Base-by-base conservation (phyloP, 768 basidiomycete genomes). In the Kwoniella dendrophila region DNA sequence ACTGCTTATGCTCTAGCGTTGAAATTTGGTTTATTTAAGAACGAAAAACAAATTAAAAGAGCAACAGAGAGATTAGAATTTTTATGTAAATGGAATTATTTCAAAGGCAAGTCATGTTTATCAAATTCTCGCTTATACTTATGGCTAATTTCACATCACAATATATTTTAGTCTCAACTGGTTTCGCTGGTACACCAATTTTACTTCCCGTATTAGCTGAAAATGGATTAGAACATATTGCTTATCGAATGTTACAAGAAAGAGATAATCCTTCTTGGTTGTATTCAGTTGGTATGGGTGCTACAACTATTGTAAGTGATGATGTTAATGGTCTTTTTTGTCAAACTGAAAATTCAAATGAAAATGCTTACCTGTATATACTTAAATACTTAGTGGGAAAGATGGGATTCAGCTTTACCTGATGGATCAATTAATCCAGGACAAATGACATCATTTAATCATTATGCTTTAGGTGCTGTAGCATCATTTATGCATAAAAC, bases 121-220 rank as follows among this genome's bases (percentile, higher is more conserved):
- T 22, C 24, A n/a, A 45, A 4, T 45, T 24, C 20, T 8, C 8
- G 36, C 36, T 38, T 8, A 38, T 18, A 38, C 36, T 38, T 8
- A 38, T 8, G 8, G 36, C 36, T 18, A 38, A 8, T 38, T 18
- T 18, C 8, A 38, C 18, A 38, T 38, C 36, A n/a, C 24, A n/a
- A 10, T 22, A 44, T 44, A 20, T 22, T 20, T 3, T 36, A 55
- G 54, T 78, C 16, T 38, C 66, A 4, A 78, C 76, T 10, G 76
- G 76, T 5, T 78, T 78, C 52, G 76, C 76, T 18, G 76, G 73
- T 6, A 78, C 76, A 27, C 76, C 75, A 2, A 59, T 68, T 44
- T 69, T 78, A 22, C 68, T 78, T 1, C 63, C 65, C 29, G 64
- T 67, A 6, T 56, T 78, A 3, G 63, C 65, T 16, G 58, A 64